Evolutionary conservation across 2,329 filamentous ascomycete species (phyloP), one percentile per base, ranked within the genome.

Genomic region (Intubia oerlemansii): DNA sequence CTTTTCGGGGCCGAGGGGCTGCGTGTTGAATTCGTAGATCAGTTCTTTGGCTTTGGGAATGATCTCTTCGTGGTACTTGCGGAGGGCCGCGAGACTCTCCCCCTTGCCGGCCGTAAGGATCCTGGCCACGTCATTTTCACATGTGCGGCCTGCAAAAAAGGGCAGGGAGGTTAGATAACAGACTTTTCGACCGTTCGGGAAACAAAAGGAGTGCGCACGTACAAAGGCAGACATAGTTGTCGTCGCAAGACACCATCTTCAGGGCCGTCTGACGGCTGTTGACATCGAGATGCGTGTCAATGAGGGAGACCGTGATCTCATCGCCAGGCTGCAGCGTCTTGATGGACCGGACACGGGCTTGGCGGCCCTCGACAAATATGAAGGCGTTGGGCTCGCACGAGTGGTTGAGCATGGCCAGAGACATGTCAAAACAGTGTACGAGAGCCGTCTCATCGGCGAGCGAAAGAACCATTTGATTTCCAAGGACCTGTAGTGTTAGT

Each of bases 241-340:
- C 15, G 20, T 29, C 19, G 12, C 25, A 21, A 4, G 31, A 27
- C 17, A 18, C n/a, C 10, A 24, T 8, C n/a, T 20, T 32, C 10
- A 50, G 33, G 5, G 34, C 16, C 6, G 33, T 29, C 14, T 34
- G 38, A 1, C 47, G 40, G 7, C 29, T 25, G 7, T 39, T 24
- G 1, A 47, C 38, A 15, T 41, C 39, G 13, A 42, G 28, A 4
- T 35, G 39, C 5, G 40, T 35, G 21, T 44, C 43, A 5, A 38
- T 30, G 28, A 51, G 50, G 25, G 39, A 42, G 7, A 50, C 39
- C 8, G 44, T 49, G 17, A 53, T 40, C 32, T 53, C 50, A 8
- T 46, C 43, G 9, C 46, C 46, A 0, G 44, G 39, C 1, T 30
- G n/a, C 23, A 53, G 45, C 9, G 35, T 32, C 17, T 30, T 41